A percentile compares a stretch with the other conserved stretches of the same genome.
phyloP scores from a whole-genome alignment of 495 filamentous ascomycete species.

The Haplographium delicatum region DNA sequence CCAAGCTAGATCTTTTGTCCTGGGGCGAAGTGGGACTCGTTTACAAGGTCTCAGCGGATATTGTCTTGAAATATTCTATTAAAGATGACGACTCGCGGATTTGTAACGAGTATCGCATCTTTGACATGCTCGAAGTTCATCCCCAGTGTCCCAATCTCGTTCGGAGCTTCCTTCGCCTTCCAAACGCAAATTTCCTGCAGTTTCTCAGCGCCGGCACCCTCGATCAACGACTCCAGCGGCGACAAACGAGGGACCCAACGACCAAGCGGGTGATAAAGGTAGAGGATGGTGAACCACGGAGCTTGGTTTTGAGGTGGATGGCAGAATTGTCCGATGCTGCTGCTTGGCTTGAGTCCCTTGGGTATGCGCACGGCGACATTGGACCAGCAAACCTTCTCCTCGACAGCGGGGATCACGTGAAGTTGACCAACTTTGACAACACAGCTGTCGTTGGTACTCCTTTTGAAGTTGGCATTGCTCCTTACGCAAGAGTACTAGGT shows the following conservation, averaged over 20 bases:
- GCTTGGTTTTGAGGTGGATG: slow-evolving; percentile 35
- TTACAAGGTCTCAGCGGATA: too few species aligned
- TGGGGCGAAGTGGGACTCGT: too few species aligned
- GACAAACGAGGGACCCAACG: slow-evolving; percentile 24
- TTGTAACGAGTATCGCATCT: slow-evolving; percentile 32
- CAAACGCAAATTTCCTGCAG: slow-evolving; percentile 36
- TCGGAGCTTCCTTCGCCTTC: slow-evolving; percentile 27
- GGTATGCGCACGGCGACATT: slow-evolving; percentile 33
- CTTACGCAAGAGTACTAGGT: slow-evolving; percentile 29
- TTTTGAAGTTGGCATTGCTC: slow-evolving; percentile 27
- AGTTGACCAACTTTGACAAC: slow-evolving; percentile 31
- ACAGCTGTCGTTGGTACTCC: slow-evolving; percentile 27
- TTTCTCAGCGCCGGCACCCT: slow-evolving; percentile 31
- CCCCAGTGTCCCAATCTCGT: slow-evolving; percentile 31
- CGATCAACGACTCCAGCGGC: slow-evolving; percentile 24
- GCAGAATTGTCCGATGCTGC: slow-evolving; percentile 35
- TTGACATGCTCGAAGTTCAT: slow-evolving; percentile 27
- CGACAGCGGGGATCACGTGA: slow-evolving; percentile 25
- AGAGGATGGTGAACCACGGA: slow-evolving; percentile 29
- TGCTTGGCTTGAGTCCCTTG: slow-evolving; percentile 35
- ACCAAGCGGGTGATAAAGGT: slow-evolving; percentile 28
- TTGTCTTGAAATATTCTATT: too few species aligned
- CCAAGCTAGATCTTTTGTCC: too few species aligned
- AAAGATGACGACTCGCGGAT: too few species aligned
- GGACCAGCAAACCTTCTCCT: slow-evolving; percentile 31